phyloP scores from a whole-genome alignment of 495 filamentous ascomycete genomes.

The Lepraria neglecta region DNA sequence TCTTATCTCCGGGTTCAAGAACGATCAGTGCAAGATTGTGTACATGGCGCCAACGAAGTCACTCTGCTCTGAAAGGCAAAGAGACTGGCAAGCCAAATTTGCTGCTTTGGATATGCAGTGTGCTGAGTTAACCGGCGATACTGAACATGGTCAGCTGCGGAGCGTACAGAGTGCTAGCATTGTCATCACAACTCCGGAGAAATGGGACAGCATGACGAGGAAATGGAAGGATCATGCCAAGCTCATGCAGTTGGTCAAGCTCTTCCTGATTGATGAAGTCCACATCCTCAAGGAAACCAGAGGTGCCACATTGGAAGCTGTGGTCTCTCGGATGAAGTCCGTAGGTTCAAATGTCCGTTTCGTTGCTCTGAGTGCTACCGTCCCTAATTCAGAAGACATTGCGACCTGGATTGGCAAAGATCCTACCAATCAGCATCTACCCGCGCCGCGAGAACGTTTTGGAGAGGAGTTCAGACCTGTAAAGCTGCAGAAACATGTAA shows the following conservation, averaged over 20 bases:
- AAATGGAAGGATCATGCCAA: slow-evolving; percentile 89
- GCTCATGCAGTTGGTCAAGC: slow-evolving; percentile 75
- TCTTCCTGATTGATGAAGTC: slow-evolving; percentile 95
- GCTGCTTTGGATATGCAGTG: slow-evolving; percentile 65
- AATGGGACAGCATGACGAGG: slow-evolving; percentile 96
- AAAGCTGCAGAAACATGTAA: slow-evolving; percentile 77
- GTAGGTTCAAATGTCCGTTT: slow-evolving; percentile 83
- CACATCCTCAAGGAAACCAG: slow-evolving; percentile 87
- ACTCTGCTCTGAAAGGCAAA: slow-evolving; percentile 73
- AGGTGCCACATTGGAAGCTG: slow-evolving; percentile 88
- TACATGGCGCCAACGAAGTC: slow-evolving; percentile 96
- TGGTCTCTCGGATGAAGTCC: slow-evolving; percentile 94
- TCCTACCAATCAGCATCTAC: slow-evolving; percentile 56
- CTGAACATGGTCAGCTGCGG: slow-evolving; percentile 63
- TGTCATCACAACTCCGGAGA: slow-evolving; percentile 95
- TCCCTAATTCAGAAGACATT: slow-evolving; percentile 88
- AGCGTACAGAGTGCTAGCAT: slow-evolving; percentile 77
- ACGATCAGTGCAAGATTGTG: slow-evolving; percentile 79
- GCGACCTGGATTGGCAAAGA: slow-evolving; percentile 86
- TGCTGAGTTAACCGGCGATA: slow-evolving; percentile 89
- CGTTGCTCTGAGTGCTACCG: slow-evolving; percentile 84
- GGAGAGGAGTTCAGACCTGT: slow-evolving; percentile 89
- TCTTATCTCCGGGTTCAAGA: slow-evolving; percentile 54
- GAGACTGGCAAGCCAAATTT: slow-evolving; percentile 87
- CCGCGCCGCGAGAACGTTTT: slow-evolving; percentile 72